Evolutionary conservation across 1,139 yeast species (phyloP).

Genomic region (Saccharomyces hybrid): DNA sequence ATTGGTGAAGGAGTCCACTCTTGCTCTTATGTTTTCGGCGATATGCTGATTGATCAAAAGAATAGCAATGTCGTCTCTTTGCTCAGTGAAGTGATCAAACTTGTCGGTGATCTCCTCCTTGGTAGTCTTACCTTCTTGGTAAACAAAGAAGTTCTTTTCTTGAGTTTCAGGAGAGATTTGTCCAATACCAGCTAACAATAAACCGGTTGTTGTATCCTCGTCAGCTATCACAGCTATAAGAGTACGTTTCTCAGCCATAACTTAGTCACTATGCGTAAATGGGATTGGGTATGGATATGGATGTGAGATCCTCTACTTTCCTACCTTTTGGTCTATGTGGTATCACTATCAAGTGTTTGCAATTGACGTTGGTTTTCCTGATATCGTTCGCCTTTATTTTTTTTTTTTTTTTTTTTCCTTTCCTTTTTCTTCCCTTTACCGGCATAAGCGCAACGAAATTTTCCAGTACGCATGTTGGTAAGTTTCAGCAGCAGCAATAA

Average conservation of each 20-base stretch:
- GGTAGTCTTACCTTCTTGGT: constrained; percentile 71
- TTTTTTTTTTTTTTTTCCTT: neutral
- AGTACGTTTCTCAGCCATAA: constrained; percentile 50
- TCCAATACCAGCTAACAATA: constrained; percentile 92
- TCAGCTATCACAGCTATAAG: constrained; percentile 91
- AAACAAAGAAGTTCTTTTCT: constrained; percentile 75
- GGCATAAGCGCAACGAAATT: neutral
- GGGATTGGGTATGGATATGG: neutral
- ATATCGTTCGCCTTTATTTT: neutral
- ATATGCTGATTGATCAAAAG: constrained; percentile 87
- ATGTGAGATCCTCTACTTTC: neutral
- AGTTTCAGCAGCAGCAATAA: neutral
- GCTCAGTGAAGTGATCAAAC: constrained; percentile 65
- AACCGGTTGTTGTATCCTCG: constrained; percentile 94
- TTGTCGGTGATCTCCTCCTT: constrained; percentile 67
- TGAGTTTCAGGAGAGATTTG: constrained; percentile 53
- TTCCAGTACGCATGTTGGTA: neutral
- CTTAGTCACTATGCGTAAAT: neutral
- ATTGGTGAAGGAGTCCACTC: constrained; percentile 74
- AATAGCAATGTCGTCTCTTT: constrained; percentile 86
- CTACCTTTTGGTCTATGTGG: neutral
- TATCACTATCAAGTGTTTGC: neutral
- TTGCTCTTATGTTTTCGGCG: constrained; percentile 80
- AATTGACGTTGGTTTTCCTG: neutral
- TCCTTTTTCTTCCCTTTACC: neutral